Evolutionary conservation across 805 yeast species (phyloP), one percentile per base, ranked within the genome.

Genomic region (Brettanomyces anomalus): DNA sequence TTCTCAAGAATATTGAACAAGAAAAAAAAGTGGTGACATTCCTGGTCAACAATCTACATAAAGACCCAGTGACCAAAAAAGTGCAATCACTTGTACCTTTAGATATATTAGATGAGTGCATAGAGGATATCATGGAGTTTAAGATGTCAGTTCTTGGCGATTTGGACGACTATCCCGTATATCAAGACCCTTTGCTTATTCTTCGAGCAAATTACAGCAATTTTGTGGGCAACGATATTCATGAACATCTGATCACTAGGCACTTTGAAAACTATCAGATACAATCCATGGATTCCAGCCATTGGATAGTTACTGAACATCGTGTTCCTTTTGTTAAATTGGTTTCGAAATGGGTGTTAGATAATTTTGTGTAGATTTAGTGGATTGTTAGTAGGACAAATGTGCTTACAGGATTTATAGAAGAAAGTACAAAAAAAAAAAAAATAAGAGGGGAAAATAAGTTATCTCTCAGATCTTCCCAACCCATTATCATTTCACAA

Each of bases 231-330:
- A 37, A 41, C 10, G 46, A 49, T 28, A 33, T 56, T 8, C 45
- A 49, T 17, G 28, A 31, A 10, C 41, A 46, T n/a, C 39, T 42
- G 20, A 49, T 61, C 16, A 5, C 34, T 1, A 39, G 36, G 6
- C 44, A 44, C 52, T 90, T 87, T 58, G 89, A 95, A 1, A 67
- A 71, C 33, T 85, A 80, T 54, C 80, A 76, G 46, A 63, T 83
- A 13, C 65, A 72, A 40, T 90, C 81, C 51, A 67, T 93, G 20
- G 79, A 85, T 30, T 72, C 86, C 2, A 95, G 96, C 4, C 98
- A 90, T 61, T 90, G 97, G 95, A 76, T 89, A 3, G 85, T 89
- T 45, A 77, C 85, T 32, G 96, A 89, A 55, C 78, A 79, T 49
- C 90, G 95, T 4, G 50, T 68, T 15, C 88, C 81, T 54, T 87